Evolutionary conservation across 768 basidiomycete species (phyloP), one percentile per base, ranked within the genome.

Genomic region (Amanita pseudoporphyria): DNA sequence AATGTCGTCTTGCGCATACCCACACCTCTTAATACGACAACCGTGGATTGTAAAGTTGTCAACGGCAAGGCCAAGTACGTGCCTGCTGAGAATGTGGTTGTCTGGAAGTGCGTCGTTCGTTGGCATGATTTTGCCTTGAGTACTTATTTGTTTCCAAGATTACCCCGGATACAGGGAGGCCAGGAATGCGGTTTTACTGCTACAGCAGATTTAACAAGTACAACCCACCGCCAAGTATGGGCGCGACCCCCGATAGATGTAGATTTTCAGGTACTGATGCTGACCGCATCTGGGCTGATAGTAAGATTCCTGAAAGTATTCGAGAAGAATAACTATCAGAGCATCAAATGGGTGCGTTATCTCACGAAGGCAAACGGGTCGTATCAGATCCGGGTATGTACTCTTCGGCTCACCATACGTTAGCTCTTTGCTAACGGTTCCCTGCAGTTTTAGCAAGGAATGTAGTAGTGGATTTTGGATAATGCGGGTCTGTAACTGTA

Each of bases 201-300:
- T 1, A 79, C 82, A 7, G 95, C 92, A 5, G 76, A 78, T 30
- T 70, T 98, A 53, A 90, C 94, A 1, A 79, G 81, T 52, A 95
- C 92, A 28, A 99, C 96, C 0, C 77, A 81, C 52, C 83, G 92
- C 30, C 93, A 97, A 75, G 84, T 95, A 3, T 99, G 96, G 96
- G 93, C 94, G 2, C 74, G 96, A 48, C 96, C 96, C 14, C 96
- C 96, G 6, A 98, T 99, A 60, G 90, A 95, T 57, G 84, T 98
- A 54, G 96, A 99, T 65, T 99, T 99, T 69, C 92, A 94, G 69
- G 96, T 99, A 51, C 74, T 99, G 57, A 99, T 99, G 96, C 91
- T 98, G 67, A 98, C 96, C 0, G 77, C 96, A 9, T 97, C 95
- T 9, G 96, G 96, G 1, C 65, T 99, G 59, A 86, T 95, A 45